Evolutionary conservation across 2,329 filamentous ascomycete species (phyloP), one percentile per base, ranked within the genome.

Genomic region (Xylaria sp.): DNA sequence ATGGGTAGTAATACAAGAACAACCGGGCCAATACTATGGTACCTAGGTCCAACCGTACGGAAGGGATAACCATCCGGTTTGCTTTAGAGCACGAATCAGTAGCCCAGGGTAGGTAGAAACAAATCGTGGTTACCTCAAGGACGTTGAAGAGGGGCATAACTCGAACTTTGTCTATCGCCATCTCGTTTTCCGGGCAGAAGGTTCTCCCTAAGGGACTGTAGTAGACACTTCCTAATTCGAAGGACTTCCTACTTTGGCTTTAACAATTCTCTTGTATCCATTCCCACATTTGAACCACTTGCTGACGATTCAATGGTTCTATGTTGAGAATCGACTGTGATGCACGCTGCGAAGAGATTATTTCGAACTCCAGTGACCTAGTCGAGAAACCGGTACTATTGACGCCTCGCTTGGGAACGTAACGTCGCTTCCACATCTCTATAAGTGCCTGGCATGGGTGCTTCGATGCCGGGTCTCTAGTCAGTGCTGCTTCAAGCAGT

Each of bases 341-440:
- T 27, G 69, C 67, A 25, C 71, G 70, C 61, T 74, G 75, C 10
- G 79, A 80, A 45, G 74, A 71, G 11, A 49, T 57, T 62, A 78
- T 76, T 4, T 77, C 78, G 62, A 84, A 83, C 13, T 3, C 33
- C 3, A 62, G 65, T 15, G 70, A 66, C 27, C 63, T 63, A 31
- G n/a, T 22, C 31, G 7, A 20, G 38, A 13, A 39, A 11, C 17
- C 58, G 42, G 5, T 60, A 66, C 13, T 55, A 54, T 13, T 62
- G 9, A 29, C 50, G 17, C 17, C 39, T 36, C 20, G 55, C 20
- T 57, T 22, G 15, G 20, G 56, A 44, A 20, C 20, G 72, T 83
- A 85, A 3, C 76, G 77, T 58, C 77, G 75, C 70, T 81, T 82
- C 85, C 85, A 88, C 38, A 85, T 74, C 5, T 81, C 81, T 33